phyloP scores from a whole-genome alignment of 441 rosid genomes.

The Biscutella laevigata region DNA sequence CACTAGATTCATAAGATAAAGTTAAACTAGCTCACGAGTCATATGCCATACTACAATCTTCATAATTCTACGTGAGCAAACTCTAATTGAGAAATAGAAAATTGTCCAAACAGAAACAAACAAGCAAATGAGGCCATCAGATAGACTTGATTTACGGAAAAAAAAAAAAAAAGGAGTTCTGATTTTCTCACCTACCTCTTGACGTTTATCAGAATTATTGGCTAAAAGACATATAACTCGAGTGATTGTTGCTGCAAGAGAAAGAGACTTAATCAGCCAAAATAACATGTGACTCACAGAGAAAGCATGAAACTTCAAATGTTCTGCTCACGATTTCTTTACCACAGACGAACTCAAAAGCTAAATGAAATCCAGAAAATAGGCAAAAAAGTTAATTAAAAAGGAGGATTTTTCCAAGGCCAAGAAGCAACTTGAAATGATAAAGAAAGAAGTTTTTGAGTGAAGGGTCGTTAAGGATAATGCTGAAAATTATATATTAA shows the following conservation, averaged over 20 bases:
- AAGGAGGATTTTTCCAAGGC: background rate
- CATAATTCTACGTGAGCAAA: constrained; percentile 29
- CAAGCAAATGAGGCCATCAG: constrained; percentile 13
- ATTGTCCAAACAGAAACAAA: constrained; percentile 17
- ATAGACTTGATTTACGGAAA: constrained; percentile 13
- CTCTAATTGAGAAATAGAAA: constrained; percentile 17
- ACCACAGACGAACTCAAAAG: constrained; percentile 11
- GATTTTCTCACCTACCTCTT: constrained; percentile 33
- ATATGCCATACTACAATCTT: constrained; percentile 29
- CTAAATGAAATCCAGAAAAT: constrained; percentile 5
- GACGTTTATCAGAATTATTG: constrained; percentile 31
- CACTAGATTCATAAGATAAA: constrained; percentile 23
- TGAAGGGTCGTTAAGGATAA: constrained; percentile 31
- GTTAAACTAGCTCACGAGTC: constrained; percentile 45
- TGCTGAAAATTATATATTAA: constrained; percentile 13
- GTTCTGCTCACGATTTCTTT: constrained; percentile 21
- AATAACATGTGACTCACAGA: constrained; percentile 35
- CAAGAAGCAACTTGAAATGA: constrained; percentile 17
- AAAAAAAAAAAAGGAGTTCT: constrained; percentile 17
- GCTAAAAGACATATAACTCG: constrained; percentile 30
- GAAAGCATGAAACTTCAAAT: constrained; percentile 38
- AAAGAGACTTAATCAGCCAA: constrained; percentile 6
- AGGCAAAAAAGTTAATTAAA: constrained; percentile 7
- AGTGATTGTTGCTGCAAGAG: constrained; percentile 34
- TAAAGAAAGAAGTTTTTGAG: constrained; percentile 19